A percentile compares a stretch with the other conserved stretches of the same genome.
phyloP scores from a whole-genome alignment of 768 basidiomycete genomes.

The Cystobasidiopsis lactophilus region DNA sequence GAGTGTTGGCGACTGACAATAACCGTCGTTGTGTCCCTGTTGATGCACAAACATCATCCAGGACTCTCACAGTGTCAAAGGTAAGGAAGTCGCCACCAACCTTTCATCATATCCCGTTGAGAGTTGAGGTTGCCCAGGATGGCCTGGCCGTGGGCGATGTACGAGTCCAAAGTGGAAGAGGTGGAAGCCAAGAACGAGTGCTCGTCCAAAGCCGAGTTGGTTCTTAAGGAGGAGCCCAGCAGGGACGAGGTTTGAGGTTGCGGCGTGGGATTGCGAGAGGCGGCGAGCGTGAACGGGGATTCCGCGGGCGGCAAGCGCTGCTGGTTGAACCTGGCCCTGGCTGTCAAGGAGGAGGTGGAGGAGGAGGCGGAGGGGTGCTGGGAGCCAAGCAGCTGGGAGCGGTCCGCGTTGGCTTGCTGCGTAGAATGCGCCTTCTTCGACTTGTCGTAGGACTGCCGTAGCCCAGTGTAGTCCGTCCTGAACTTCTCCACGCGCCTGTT shows the following conservation, averaged over 20 bases:
- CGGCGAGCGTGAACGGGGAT: not conserved
- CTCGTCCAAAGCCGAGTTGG: conserved; percentile 62
- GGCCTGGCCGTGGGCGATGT: conserved; percentile 74
- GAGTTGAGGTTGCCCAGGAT: conserved; percentile 79
- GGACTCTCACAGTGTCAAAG: not conserved
- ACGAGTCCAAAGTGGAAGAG: conserved; percentile 62
- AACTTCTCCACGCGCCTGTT: conserved; percentile 79
- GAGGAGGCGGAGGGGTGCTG: not conserved
- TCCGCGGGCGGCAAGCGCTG: conserved; percentile 3
- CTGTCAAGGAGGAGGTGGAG: not conserved
- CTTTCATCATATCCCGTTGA: conserved; percentile 80
- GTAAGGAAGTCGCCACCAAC: conserved; percentile 6
- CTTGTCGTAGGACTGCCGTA: conserved; percentile 59
- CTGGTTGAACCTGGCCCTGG: not conserved
- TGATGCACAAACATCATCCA: not conserved
- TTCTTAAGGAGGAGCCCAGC: conserved; percentile 28
- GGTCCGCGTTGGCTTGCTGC: not conserved
- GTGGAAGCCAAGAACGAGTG: conserved; percentile 72
- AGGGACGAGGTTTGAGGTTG: not conserved
- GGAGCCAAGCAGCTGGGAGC: not conserved
- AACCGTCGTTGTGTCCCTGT: conserved; percentile 57
- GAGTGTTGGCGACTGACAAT: conserved; percentile 73
- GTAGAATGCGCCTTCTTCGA: conserved; percentile 30
- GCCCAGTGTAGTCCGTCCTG: conserved; percentile 58
- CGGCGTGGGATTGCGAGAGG: not conserved